A percentile compares a stretch with the other conserved stretches of the same genome.
Evolutionary conservation across 176 grass and related monocot genomes (phyloP).

Genomic region (Rhynchospora breviuscula): DNA sequence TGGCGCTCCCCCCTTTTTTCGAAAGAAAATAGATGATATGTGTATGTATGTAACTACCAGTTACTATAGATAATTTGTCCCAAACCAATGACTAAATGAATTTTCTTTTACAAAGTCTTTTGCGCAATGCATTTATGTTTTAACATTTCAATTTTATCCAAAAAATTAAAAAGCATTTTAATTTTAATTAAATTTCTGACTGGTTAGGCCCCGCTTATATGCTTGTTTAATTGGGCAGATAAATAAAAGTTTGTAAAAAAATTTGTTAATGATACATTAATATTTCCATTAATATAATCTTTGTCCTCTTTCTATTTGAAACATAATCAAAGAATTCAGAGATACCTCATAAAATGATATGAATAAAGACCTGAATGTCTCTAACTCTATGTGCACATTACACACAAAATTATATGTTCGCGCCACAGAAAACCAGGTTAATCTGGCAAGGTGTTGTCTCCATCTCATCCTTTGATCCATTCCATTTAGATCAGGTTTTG

Average conservation of each 20-base stretch:
- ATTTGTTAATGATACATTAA: not conserved
- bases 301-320: not conserved
- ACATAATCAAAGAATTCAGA: not conserved
- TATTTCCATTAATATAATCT: not conserved
- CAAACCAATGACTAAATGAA: no score
- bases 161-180: not conserved
- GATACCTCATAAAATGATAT: no score
- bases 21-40: no score
- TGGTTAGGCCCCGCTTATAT: not conserved
- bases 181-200: no score
- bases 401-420: not conserved
- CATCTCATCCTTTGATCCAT: slow-evolving; percentile 6
- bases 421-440: not conserved
- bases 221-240: not conserved
- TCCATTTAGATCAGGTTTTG: not conserved
- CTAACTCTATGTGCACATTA: no score
- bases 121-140: not conserved
- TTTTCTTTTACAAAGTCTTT: no score
- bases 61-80: no score
- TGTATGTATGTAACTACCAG: no score
- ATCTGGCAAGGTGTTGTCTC: not conserved
- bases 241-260: not conserved
- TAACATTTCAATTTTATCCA: not conserved
- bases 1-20: no score
- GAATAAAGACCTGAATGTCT: no score